Conservation (phyloP, 768 basidiomycete species). For the Collybiopsis luxurians region DNA sequence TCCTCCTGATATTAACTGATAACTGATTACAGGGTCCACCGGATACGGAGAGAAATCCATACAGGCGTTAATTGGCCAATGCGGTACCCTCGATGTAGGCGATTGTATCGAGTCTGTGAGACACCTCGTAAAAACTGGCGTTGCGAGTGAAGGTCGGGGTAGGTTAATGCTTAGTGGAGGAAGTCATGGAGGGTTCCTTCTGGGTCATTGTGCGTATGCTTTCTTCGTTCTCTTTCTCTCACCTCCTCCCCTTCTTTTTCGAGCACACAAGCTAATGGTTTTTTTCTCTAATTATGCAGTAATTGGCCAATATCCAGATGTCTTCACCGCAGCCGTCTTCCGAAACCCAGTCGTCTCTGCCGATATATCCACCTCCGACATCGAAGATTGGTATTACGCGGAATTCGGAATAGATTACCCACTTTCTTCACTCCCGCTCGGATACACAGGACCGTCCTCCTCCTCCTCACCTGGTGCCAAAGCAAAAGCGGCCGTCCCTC, state of each 20-base stretch:
- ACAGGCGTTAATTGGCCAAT: conserved; percentile 50
- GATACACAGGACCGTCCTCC: conserved; percentile 2
- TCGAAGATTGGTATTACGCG: conserved; percentile 65
- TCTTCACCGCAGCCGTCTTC: conserved; percentile 60
- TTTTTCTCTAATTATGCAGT: conserved; percentile 33
- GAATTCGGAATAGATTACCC: conserved; percentile 44
- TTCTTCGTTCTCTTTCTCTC: background rate
- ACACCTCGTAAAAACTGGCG: conserved; percentile 46
- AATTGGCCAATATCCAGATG: conserved; percentile 57
- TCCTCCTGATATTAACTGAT: too few relatives aligned
- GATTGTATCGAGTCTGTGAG: conserved; percentile 57
- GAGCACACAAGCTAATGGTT: too few relatives aligned
- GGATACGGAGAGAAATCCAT: conserved; percentile 68
- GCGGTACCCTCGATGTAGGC: conserved; percentile 63
- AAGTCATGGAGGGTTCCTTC: conserved; percentile 69
- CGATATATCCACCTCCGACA: conserved; percentile 55
- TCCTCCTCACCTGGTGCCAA: background rate
- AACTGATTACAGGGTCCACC: conserved; percentile 59
- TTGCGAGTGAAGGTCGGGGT: conserved; percentile 46
- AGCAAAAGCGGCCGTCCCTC: conserved; percentile 17
- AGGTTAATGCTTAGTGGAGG: conserved; percentile 61
- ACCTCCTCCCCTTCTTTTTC: too few relatives aligned
- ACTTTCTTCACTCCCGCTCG: conserved; percentile 28
- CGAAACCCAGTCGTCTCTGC: conserved; percentile 70
- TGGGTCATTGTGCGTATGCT: conserved; percentile 48